Evolutionary conservation across 768 basidiomycete genomes (phyloP).

Genomic region (Omphalotus guepiniiformis): DNA sequence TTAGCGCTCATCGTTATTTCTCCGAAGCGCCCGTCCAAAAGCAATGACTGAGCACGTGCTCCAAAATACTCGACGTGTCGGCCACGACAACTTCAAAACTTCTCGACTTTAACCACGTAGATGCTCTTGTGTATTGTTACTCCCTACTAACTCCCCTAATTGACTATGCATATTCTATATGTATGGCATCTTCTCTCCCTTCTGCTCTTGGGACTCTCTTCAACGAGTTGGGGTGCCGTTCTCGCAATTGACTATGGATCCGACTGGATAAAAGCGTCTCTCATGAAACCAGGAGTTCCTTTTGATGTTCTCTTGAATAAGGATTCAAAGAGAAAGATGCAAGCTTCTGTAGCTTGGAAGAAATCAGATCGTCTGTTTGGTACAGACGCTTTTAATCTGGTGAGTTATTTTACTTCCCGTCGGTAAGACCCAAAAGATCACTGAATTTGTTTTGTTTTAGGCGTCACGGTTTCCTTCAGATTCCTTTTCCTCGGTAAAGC

Average conservation of each 20-base stretch:
- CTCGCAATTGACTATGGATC: slow-evolving; percentile 98
- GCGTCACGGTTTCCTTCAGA: slow-evolving; percentile 89
- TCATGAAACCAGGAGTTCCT: slow-evolving; percentile 91
- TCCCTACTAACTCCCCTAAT: too few species aligned
- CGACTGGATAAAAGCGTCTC: slow-evolving; percentile 94
- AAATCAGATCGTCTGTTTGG: slow-evolving; percentile 87
- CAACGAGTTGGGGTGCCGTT: slow-evolving; percentile 62
- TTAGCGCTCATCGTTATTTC: too few species aligned
- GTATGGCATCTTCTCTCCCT: slow-evolving; percentile 36
- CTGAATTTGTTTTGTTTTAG: slow-evolving; percentile 33
- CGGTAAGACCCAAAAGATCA: background rate
- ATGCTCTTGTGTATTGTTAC: slow-evolving; percentile 17
- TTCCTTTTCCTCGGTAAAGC: slow-evolving; percentile 82
- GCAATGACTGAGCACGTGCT: too few species aligned
- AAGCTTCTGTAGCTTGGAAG: slow-evolving; percentile 89
- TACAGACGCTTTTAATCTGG: slow-evolving; percentile 82
- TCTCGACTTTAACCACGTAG: slow-evolving; percentile 16
- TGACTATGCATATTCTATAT: slow-evolving; percentile 35
- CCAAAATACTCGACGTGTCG: slow-evolving; percentile 37
- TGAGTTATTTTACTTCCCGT: slow-evolving; percentile 39
- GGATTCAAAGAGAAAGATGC: slow-evolving; percentile 95
- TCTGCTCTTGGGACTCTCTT: slow-evolving; percentile 32
- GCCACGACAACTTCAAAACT: slow-evolving; percentile 29
- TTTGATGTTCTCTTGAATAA: slow-evolving; percentile 96
- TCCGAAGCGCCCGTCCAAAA: too few species aligned